Conservation (phyloP, 2,329 filamentous ascomycete species). For the Fusarium foetens region DNA sequence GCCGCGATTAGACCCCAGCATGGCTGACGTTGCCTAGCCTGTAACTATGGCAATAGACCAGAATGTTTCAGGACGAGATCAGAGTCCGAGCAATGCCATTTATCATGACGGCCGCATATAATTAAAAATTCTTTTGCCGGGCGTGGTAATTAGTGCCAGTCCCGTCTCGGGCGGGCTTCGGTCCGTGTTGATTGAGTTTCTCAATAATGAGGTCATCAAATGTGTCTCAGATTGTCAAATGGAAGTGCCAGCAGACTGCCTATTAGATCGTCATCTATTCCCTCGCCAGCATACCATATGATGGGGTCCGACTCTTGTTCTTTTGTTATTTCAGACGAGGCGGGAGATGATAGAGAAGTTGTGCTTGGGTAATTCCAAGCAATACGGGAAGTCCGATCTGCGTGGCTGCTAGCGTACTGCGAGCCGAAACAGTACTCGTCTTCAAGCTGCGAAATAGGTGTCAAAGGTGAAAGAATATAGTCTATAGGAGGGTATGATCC, state of each 20-base stretch:
- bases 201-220: background rate
- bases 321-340: accelerated
- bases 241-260: background rate
- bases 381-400: background rate
- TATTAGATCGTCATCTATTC: background rate
- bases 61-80: background rate
- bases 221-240: background rate
- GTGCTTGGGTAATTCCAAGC: background rate
- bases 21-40: background rate
- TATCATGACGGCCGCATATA: background rate
- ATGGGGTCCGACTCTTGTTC: background rate
- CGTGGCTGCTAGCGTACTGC: background rate
- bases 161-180: background rate
- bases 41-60: background rate
- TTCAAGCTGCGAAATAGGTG: background rate
- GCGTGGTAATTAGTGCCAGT: accelerated
- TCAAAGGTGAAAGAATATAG: background rate
- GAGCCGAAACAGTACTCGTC: background rate
- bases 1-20: background rate
- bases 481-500: background rate
- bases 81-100: too few species aligned
- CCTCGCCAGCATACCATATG: background rate
- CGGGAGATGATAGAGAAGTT: background rate
- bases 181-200: background rate
- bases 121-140: accelerated